Percentiles rank a stretch among this genome's conserved stretches.
Conservation (phyloP, 345 rosid species). For the Camelina laxa region DNA sequence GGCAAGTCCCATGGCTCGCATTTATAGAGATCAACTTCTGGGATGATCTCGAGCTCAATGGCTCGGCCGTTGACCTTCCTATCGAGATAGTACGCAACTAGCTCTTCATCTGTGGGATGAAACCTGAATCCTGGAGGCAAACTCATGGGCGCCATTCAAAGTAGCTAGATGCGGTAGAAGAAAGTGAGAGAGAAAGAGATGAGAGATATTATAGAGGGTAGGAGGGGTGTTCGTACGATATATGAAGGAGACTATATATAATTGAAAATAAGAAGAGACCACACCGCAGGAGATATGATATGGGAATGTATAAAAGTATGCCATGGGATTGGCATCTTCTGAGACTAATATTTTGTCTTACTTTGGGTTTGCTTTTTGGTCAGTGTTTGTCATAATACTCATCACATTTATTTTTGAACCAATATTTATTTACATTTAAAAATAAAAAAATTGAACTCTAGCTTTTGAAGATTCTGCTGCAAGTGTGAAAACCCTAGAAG, state of each 20-base stretch:
- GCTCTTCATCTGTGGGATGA: slow-evolving; percentile 86
- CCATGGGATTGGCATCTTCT: slow-evolving; percentile 47
- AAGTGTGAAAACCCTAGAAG: slow-evolving; percentile 55
- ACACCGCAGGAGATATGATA: slow-evolving; percentile 44
- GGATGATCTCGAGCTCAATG: slow-evolving; percentile 78
- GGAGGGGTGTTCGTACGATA: slow-evolving; percentile 35
- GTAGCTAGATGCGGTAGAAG: background rate
- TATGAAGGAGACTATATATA: slow-evolving; percentile 35
- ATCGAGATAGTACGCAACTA: slow-evolving; percentile 74
- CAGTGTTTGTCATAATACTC: slow-evolving; percentile 29
- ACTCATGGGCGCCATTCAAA: slow-evolving; percentile 67
- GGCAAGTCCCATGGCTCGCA: slow-evolving; percentile 89
- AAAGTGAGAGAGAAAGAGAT: slow-evolving; percentile 8
- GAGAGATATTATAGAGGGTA: slow-evolving; percentile 2
- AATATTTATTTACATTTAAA: background rate
- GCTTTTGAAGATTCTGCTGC: slow-evolving; percentile 58
- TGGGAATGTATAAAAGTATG: slow-evolving; percentile 35
- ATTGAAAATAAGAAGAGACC: slow-evolving; percentile 46
- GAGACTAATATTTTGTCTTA: slow-evolving; percentile 39
- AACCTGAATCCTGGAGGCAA: slow-evolving; percentile 88
- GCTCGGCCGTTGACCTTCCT: slow-evolving; percentile 64
- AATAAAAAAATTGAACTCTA: background rate
- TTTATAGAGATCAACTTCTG: slow-evolving; percentile 80
- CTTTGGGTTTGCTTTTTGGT: slow-evolving; percentile 46
- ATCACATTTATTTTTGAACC: background rate